Conservation (phyloP, 306 rosid species). For the Cicer arietinum region DNA sequence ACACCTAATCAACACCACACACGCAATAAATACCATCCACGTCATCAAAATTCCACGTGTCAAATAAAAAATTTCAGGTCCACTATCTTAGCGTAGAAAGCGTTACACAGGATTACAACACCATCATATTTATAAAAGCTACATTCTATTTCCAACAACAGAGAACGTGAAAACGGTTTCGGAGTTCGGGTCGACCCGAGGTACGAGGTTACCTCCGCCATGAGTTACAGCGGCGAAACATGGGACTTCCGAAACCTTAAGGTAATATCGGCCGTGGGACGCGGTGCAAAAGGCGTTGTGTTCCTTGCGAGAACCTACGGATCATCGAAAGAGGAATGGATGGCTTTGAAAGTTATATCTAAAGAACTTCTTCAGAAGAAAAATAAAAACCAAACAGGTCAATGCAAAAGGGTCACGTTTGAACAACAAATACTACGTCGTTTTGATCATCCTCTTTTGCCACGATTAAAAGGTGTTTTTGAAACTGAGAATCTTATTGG, state of each 20-base stretch:
- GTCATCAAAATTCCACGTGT: background rate
- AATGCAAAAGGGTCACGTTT: slow-evolving; percentile 66
- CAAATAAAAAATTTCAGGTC: background rate
- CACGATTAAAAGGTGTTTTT: slow-evolving; percentile 64
- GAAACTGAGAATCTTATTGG: slow-evolving; percentile 65
- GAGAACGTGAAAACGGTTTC: background rate
- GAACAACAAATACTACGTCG: slow-evolving; percentile 71
- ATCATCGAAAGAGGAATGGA: slow-evolving; percentile 37
- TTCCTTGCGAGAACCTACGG: slow-evolving; percentile 53
- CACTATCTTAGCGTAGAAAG: background rate
- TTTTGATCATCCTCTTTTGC: slow-evolving; percentile 74
- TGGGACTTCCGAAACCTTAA: slow-evolving; percentile 56
- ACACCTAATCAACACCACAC: background rate
- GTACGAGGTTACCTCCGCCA: slow-evolving; percentile 36
- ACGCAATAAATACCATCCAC: background rate
- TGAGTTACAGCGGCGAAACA: slow-evolving; percentile 38
- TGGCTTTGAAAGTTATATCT: slow-evolving; percentile 80
- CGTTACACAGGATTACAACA: background rate
- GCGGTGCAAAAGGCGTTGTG: slow-evolving; percentile 95
- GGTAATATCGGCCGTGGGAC: slow-evolving; percentile 79
- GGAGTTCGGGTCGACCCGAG: background rate
- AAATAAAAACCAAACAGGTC: slow-evolving; percentile 29
- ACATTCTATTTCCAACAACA: background rate
- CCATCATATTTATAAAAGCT: background rate
- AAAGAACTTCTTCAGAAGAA: slow-evolving; percentile 62